Base-by-base conservation (phyloP, 805 yeast species). In the Brettanomyces naardenensis region DNA sequence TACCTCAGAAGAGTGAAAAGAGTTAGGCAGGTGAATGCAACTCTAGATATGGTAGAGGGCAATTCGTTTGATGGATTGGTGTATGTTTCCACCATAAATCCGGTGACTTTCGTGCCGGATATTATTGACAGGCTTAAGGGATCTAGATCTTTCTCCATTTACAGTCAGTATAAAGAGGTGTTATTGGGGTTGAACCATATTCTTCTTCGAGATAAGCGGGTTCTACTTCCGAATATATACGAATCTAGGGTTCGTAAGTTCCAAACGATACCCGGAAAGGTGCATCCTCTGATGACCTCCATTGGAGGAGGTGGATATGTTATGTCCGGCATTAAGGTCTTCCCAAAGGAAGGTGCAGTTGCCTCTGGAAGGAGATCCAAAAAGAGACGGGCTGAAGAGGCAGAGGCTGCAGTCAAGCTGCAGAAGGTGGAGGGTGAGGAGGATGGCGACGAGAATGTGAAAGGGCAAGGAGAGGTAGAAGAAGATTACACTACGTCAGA, bases 241-340 rank as follows among this genome's bases (percentile, higher is more conserved):
- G 96, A 89, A 58, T 75, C 94, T 1, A 69, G 85, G 44, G 92
- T 83, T 10, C 73, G 97, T 45, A 80, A 79, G 35, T 89, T 82
- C 56, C 99, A 92, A 64, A 87, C 97, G 3, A 76, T 90, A 21
- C 86, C 95, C 15, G 98, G 97, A 6, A 78, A 94, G 54, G 66
- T 90, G 52, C 99, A 92, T 58, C 99, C 99, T 1, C 54, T 80
- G 43, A 92, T 92, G 99, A 85, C 97, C 0, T 78, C 81, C 70
- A 72, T 86, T 51, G 88, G 95, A 5, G 89, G 82, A 41, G 97
- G 97, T 25, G 99, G 99, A 0, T 90, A 77, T 56, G 56, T 92
- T 3, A 64, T 88, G 46, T 72, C 78, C 65, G 95, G 90, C 3
- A 73, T 84, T 13, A 69, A 84, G 35, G 97, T 92, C 0, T 63